Conservation (phyloP, 495 filamentous ascomycete species). For the Trichoderma parareesei region DNA sequence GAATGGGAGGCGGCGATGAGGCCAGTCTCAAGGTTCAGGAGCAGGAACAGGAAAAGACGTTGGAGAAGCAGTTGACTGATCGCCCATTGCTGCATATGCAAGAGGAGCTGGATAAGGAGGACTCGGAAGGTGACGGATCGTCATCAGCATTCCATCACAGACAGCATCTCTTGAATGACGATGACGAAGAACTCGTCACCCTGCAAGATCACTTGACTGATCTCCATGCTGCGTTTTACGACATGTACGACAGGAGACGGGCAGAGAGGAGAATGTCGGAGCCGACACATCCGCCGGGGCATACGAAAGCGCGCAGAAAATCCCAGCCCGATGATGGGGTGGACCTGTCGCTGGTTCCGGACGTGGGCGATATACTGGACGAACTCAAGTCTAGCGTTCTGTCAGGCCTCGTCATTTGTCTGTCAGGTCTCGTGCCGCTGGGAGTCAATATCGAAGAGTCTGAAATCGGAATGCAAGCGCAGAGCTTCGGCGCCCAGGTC, state of each 20-base stretch:
- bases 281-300: conserved; percentile 42
- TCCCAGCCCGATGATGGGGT: conserved; percentile 13
- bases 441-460: conserved; percentile 63
- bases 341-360: conserved; percentile 65
- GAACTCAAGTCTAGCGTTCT: conserved; percentile 66
- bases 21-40: conserved; percentile 64
- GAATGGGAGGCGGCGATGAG: conserved; percentile 63
- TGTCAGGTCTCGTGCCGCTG: conserved; percentile 82
- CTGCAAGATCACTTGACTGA: conserved; percentile 64
- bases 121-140: conserved; percentile 46
- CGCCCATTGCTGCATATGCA: conserved; percentile 82
- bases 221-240: conserved; percentile 74
- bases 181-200: conserved; percentile 69
- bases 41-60: conserved; percentile 71
- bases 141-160: conserved; percentile 33
- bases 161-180: conserved; percentile 71
- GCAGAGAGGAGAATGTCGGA: conserved; percentile 9
- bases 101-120: conserved; percentile 76
- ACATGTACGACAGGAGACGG: conserved; percentile 56
- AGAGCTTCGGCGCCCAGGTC: conserved; percentile 74
- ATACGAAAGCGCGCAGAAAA: conserved; percentile 22
- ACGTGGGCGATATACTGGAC: conserved; percentile 76
- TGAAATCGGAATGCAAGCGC: conserved; percentile 77
- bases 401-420: conserved; percentile 60
- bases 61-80: conserved; percentile 83